These are phyloP conservation scores for Yamadazyma conglobata DNA, from an alignment of 1,139 yeast genomes.

Conservation along the genomic window DNA sequence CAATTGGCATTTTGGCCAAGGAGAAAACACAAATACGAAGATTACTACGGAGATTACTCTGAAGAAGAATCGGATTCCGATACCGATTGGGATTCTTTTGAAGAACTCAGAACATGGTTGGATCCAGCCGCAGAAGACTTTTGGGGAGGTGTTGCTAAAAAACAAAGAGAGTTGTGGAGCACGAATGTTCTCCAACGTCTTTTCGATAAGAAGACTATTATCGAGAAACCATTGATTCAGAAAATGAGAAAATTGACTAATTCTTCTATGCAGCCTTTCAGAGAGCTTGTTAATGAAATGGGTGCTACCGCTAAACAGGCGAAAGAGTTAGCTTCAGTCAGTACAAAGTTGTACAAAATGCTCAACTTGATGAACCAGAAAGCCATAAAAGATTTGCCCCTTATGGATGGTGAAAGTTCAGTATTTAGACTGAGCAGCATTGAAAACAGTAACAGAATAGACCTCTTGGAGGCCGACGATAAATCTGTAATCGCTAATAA, in stretches of 20 bases:
- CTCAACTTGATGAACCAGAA: no score
- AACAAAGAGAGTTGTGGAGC: background rate
- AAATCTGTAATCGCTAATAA: no score
- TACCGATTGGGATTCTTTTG: conserved; percentile 6
- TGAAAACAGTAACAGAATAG: no score
- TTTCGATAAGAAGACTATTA: conserved; percentile 7
- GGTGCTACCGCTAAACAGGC: conserved; percentile 4
- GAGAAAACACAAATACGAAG: conserved; percentile 5
- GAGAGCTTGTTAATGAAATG: conserved; percentile 5
- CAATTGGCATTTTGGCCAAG: no score
- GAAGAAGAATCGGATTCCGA: conserved; percentile 6
- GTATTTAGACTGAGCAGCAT: no score
- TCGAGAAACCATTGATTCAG: conserved; percentile 8
- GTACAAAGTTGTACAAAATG: no score
- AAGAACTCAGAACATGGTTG: conserved; percentile 4
- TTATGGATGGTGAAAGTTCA: no score
- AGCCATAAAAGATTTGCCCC: no score
- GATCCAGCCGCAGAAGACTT: no score
- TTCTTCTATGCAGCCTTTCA: conserved; percentile 7
- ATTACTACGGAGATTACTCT: conserved; percentile 4
- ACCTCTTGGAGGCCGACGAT: no score
- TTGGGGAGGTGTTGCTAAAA: background rate
- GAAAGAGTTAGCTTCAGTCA: conserved; percentile 3
- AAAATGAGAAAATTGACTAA: conserved; percentile 9
- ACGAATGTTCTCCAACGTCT: conserved; percentile 5